Evolutionary conservation across 2,329 filamentous ascomycete species (phyloP).

Genomic region (Beauveria sp.): DNA sequence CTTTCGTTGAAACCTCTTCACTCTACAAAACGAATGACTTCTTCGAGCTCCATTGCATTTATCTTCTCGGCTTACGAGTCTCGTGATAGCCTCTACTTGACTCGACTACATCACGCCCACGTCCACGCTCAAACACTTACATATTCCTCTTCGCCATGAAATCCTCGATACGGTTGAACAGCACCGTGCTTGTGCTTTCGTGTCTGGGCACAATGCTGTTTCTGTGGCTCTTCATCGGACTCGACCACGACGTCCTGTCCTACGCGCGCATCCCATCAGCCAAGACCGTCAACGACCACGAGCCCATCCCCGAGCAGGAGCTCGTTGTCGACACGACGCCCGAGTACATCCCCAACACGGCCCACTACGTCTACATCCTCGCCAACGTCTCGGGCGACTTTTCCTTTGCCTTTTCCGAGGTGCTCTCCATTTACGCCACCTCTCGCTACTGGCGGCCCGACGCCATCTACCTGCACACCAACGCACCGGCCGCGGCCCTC

Average conservation of each 20-base stretch:
- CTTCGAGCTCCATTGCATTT: neutral
- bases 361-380: conserved; percentile 20
- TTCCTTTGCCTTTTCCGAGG: conserved; percentile 17
- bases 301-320: neutral
- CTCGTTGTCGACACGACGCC: neutral
- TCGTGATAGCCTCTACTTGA: neutral
- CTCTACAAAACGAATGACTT: neutral
- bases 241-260: neutral
- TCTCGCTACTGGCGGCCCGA: conserved; percentile 15
- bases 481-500: conserved; percentile 13
- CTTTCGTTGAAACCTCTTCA: neutral
- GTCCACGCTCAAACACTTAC: neutral
- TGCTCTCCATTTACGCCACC: conserved; percentile 18
- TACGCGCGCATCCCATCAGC: neutral
- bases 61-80: neutral
- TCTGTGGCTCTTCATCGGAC: neutral
- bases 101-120: neutral
- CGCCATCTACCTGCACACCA: conserved; percentile 20
- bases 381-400: conserved; percentile 13
- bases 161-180: neutral
- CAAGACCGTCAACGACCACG: neutral
- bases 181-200: neutral
- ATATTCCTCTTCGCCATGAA: neutral
- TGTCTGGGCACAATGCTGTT: neutral
- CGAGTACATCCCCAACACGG: conserved; percentile 18